Conservation (phyloP, 441 rosid species). For the Erodium moschatum region DNA sequence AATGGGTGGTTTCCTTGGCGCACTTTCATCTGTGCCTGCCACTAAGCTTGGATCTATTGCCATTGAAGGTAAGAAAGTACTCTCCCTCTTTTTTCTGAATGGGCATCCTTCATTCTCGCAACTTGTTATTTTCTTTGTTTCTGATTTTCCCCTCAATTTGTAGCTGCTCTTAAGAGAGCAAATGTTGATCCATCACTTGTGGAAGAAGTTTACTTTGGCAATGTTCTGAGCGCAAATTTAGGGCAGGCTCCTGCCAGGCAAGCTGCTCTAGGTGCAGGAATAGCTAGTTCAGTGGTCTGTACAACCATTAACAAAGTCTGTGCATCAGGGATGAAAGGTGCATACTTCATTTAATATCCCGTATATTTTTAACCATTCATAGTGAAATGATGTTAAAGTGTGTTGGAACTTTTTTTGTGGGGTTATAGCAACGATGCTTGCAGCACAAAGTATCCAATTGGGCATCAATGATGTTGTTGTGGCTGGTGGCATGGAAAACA, state of each 20-base stretch:
- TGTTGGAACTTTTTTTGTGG: constrained; percentile 12
- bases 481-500: constrained; percentile 98
- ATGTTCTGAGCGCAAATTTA: constrained; percentile 88
- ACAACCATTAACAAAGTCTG: constrained; percentile 96
- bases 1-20: constrained; percentile 86
- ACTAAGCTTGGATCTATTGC: constrained; percentile 91
- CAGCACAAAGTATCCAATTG: constrained; percentile 84
- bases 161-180: constrained; percentile 86
- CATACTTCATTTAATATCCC: constrained; percentile 3
- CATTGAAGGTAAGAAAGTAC: constrained; percentile 49
- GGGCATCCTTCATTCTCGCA: neutral
- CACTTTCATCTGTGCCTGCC: constrained; percentile 68
- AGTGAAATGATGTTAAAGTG: constrained; percentile 11
- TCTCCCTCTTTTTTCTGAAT: neutral
- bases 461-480: constrained; percentile 88
- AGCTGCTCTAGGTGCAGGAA: constrained; percentile 93
- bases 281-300: constrained; percentile 73
- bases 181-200: constrained; percentile 76
- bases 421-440: constrained; percentile 77
- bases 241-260: constrained; percentile 99
- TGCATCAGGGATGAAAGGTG: constrained; percentile 99
- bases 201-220: constrained; percentile 87
- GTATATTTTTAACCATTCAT: neutral
- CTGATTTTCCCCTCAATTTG: constrained; percentile 16
- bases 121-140: neutral